Evolutionary conservation across 1,284 basidiomycete species (phyloP).

Genomic region (Calocybe gambosa): DNA sequence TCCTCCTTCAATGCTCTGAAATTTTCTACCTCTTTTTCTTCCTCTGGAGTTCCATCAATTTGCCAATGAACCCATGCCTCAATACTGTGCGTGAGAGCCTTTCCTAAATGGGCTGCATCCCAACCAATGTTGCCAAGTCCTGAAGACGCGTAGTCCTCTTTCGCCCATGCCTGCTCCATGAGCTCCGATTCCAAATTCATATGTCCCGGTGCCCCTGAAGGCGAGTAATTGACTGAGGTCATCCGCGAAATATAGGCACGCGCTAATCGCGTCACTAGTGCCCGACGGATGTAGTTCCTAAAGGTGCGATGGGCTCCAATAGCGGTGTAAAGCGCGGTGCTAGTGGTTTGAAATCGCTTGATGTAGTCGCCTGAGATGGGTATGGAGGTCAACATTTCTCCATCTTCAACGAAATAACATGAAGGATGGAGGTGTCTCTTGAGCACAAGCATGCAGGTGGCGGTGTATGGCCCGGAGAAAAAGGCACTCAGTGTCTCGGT

Average conservation of each 20-base stretch:
- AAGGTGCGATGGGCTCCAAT: conserved; percentile 63
- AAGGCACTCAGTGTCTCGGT: conserved; percentile 49
- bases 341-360: conserved; percentile 1
- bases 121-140: conserved; percentile 39
- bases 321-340: conserved; percentile 37
- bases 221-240: conserved; percentile 45
- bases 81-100: conserved; percentile 44
- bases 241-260: conserved; percentile 55
- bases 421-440: conserved; percentile 39
- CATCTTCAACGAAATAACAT: conserved; percentile 2
- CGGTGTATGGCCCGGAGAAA: conserved; percentile 58
- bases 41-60: conserved; percentile 18
- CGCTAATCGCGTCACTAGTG: conserved; percentile 54
- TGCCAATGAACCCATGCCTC: conserved; percentile 49
- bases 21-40: conserved; percentile 21
- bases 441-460: conserved; percentile 56
- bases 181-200: conserved; percentile 54
- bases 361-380: neutral
- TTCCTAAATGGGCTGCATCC: conserved; percentile 57
- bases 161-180: conserved; percentile 66
- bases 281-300: conserved; percentile 56
- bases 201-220: conserved; percentile 51
- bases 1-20: conserved; percentile 39
- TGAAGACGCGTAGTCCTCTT: conserved; percentile 42
- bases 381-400: neutral